Base-by-base conservation (phyloP, 805 yeast species). In the Saccharomyces cerevisiae region DNA sequence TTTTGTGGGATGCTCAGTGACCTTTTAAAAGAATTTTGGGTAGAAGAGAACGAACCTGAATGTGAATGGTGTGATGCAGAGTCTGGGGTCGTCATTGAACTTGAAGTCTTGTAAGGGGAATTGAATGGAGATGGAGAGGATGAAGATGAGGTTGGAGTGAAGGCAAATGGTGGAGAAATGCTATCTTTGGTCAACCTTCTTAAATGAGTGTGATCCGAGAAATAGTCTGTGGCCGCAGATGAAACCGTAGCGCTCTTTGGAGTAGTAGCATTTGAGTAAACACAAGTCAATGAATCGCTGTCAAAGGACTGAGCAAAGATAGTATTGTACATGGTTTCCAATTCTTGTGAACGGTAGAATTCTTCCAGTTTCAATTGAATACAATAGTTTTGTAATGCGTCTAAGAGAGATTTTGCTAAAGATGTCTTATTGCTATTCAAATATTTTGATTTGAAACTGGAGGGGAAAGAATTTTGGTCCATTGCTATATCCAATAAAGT, bases 381-480 rank as follows among this genome's bases (percentile, higher is more conserved):
- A 49, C 55, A 55, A 43, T 63, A 64, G 30, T 57, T 57, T 9
- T 60, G 54, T 11, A 62, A 51, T n/a, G 57, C 50, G 28, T 56
- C 57, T 13, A 64, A 30, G 3, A 46, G n/a, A n/a, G 32, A 43
- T 3, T 27, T 17, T 43, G 56, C 57, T 2, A 55, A 46, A 6
- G 60, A 41, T 4, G 46, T 36, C 24, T 31, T 26, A 41, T 13
- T 32, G n/a, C 22, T 17, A 31, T 58, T 60, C 26, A 61, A 53
- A 52, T 68, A 66, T 51, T 68, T 68, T 52, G 65, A 60, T 47
- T 62, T 64, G 57, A 68, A 68, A 51, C 69, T 66, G 22, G 69
- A 67, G n/a, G 72, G 71, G 26, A 66, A 55, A 5, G 52, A 36
- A 14, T 58, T 59, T 5, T 59, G 51, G 13, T 52, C 51, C 11